These are phyloP conservation scores for Magnusiomyces paraingens DNA, from an alignment of 1,139 yeast species.

Conservation along the genomic window DNA sequence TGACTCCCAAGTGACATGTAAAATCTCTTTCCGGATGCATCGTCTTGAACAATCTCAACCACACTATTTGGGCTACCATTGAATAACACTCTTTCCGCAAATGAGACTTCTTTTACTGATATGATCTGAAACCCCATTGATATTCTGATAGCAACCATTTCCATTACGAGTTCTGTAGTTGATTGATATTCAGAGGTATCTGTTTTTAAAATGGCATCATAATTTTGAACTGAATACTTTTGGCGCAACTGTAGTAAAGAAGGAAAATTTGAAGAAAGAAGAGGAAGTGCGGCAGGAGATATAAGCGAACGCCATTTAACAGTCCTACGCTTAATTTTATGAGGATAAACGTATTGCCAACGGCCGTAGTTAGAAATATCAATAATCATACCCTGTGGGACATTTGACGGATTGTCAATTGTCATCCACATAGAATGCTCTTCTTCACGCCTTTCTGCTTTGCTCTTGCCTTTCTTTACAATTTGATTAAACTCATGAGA, in stretches of 20 bases:
- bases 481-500: background rate
- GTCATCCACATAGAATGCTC: slow-evolving; percentile 25
- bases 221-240: slow-evolving; percentile 46
- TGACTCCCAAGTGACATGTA: slow-evolving; percentile 76
- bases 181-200: slow-evolving; percentile 50
- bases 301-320: slow-evolving; percentile 91
- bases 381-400: slow-evolving; percentile 19
- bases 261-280: slow-evolving; percentile 74
- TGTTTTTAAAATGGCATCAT: slow-evolving; percentile 54
- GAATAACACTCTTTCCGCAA: slow-evolving; percentile 53
- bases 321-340: slow-evolving; percentile 52
- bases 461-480: background rate
- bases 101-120: slow-evolving; percentile 57
- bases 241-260: slow-evolving; percentile 49
- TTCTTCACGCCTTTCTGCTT: slow-evolving; percentile 10
- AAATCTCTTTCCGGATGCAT: slow-evolving; percentile 52
- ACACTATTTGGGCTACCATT: slow-evolving; percentile 47
- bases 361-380: slow-evolving; percentile 45
- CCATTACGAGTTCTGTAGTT: slow-evolving; percentile 63
- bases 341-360: slow-evolving; percentile 88
- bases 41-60: slow-evolving; percentile 36
- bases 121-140: slow-evolving; percentile 89
- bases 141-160: slow-evolving; percentile 79
- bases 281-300: slow-evolving; percentile 89
- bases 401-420: slow-evolving; percentile 29